phyloP scores from a whole-genome alignment of 306 rosid genomes.

The Trichosanthes truncata region DNA sequence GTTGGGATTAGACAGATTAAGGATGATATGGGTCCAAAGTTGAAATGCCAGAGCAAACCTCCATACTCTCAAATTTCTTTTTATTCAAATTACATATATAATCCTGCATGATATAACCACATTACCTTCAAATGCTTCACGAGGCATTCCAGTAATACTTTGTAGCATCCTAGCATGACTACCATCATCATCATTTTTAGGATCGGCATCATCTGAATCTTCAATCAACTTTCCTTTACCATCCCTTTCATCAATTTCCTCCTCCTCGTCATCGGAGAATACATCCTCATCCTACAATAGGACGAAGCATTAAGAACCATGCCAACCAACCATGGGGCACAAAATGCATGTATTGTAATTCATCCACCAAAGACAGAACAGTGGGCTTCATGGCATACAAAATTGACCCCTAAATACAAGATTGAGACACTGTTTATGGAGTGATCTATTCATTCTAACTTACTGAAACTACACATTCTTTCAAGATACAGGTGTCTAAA shows the following conservation, averaged over 20 bases:
- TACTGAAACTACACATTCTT: not conserved
- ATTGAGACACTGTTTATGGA: not conserved
- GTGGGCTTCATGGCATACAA: not conserved
- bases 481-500: not conserved
- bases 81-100: not conserved
- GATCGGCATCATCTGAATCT: constrained; percentile 23
- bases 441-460: not conserved
- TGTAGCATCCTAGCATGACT: constrained; percentile 58
- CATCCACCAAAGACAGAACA: not conserved
- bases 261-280: constrained; percentile 68
- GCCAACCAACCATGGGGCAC: not conserved
- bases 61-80: not conserved
- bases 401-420: not conserved
- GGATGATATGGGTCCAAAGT: not conserved
- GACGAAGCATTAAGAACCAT: not conserved
- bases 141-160: constrained; percentile 48
- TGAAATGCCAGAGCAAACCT: not conserved
- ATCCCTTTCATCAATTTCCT: constrained; percentile 10
- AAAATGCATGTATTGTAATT: not conserved
- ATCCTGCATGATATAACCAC: not conserved
- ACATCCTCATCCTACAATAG: constrained; percentile 66
- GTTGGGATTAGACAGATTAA: not conserved
- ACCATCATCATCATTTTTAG: constrained; percentile 38
- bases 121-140: constrained; percentile 53
- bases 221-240: constrained; percentile 13